Percentiles rank a stretch among this genome's conserved stretches.
Conservation (phyloP, 1,284 basidiomycete genomes). For the Pseudozyma sp. region DNA sequence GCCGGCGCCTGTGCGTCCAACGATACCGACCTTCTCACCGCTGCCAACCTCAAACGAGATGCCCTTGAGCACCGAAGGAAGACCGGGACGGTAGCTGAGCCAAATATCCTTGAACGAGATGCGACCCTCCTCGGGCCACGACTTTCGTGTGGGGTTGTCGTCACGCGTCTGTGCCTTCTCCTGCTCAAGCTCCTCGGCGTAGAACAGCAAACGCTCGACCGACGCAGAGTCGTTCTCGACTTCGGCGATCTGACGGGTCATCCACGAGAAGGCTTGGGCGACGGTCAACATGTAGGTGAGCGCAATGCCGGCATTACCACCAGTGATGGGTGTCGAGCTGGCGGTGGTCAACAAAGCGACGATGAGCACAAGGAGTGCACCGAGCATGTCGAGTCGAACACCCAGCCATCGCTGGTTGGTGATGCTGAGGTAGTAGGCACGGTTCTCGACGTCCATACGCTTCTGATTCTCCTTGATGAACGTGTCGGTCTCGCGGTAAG, state of each 20-base stretch:
- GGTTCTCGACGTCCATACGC: constrained; percentile 87
- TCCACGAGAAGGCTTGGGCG: constrained; percentile 64
- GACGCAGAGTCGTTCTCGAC: constrained; percentile 69
- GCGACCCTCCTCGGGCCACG: constrained; percentile 67
- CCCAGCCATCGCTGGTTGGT: constrained; percentile 88
- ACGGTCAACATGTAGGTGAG: constrained; percentile 64
- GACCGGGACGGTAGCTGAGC: constrained; percentile 72
- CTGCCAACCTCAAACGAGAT: constrained; percentile 70
- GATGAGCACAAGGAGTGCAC: constrained; percentile 64
- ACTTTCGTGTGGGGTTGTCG: constrained; percentile 50
- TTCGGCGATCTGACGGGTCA: constrained; percentile 69
- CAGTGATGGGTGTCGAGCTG: constrained; percentile 41
- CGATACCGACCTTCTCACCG: constrained; percentile 73
- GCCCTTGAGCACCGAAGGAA: constrained; percentile 72
- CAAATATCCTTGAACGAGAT: constrained; percentile 68
- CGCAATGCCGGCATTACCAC: constrained; percentile 60
- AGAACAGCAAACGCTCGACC: constrained; percentile 68
- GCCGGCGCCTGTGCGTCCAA: constrained; percentile 73
- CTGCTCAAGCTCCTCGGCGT: constrained; percentile 64
- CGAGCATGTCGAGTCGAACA: constrained; percentile 72
- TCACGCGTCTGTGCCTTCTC: constrained; percentile 60
- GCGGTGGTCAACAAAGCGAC: constrained; percentile 60
- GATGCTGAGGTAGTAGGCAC: constrained; percentile 87
- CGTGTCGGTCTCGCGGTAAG: constrained; percentile 73
- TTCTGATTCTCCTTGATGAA: constrained; percentile 74